Percentiles rank a stretch among this genome's conserved stretches.
phyloP scores from a whole-genome alignment of 768 basidiomycete genomes.

The Boletus insuetus region DNA sequence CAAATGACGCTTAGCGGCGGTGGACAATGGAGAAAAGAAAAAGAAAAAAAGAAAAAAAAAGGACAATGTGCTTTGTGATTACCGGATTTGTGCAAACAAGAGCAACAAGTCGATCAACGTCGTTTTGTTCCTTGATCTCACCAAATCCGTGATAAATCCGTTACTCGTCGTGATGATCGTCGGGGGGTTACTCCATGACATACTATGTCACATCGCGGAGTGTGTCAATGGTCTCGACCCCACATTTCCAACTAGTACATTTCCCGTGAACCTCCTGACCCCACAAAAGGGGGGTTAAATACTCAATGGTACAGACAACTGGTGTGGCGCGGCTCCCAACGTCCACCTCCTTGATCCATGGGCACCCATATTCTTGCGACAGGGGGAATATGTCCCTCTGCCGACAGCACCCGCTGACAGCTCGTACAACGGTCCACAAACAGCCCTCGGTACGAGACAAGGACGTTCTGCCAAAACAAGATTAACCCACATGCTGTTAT shows the following conservation, averaged over 20 bases:
- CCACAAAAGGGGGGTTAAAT: too few relatives aligned
- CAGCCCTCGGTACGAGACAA: constrained; percentile 55
- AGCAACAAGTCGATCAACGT: constrained; percentile 5
- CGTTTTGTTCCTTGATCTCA: constrained; percentile 17
- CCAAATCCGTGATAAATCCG: neutral
- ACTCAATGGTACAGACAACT: constrained; percentile 35
- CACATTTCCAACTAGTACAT: too few relatives aligned
- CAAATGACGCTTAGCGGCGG: neutral
- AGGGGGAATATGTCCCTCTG: constrained; percentile 70
- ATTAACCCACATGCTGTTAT: neutral
- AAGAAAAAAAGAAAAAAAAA: too few relatives aligned
- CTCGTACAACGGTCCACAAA: constrained; percentile 58
- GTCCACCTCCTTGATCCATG: constrained; percentile 27
- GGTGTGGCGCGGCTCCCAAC: constrained; percentile 55
- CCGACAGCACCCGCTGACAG: constrained; percentile 65
- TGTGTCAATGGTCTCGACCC: constrained; percentile 1
- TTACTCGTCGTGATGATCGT: too few relatives aligned
- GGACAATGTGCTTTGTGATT: constrained; percentile 15
- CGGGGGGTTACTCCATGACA: constrained; percentile 16
- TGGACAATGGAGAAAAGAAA: constrained; percentile 8
- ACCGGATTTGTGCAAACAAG: constrained; percentile 27
- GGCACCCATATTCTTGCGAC: constrained; percentile 58
- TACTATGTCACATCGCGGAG: constrained; percentile 30
- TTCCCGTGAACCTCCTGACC: neutral
- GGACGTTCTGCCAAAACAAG: constrained; percentile 38